Conservation (phyloP, 2,329 filamentous ascomycete species). For the Lomentospora prolificans region DNA sequence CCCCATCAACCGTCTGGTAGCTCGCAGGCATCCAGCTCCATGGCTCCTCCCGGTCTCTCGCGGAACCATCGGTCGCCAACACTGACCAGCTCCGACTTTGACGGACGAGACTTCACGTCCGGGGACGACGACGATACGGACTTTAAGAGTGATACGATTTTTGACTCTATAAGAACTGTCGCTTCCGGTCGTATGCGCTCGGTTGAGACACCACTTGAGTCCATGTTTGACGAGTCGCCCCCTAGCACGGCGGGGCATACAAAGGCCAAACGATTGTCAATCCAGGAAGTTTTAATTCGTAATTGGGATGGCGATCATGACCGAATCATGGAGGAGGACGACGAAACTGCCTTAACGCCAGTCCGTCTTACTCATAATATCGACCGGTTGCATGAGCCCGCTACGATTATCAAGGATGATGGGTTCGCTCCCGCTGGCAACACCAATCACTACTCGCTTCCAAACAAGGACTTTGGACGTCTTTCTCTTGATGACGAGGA, state of each 20-base stretch:
- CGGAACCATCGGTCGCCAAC: slow-evolving; percentile 39
- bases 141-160: slow-evolving; percentile 66
- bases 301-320: slow-evolving; percentile 41
- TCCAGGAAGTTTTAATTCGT: slow-evolving; percentile 47
- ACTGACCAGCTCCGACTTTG: slow-evolving; percentile 60
- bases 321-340: slow-evolving; percentile 55
- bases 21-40: slow-evolving; percentile 28
- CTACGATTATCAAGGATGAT: not conserved
- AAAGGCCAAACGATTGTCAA: slow-evolving; percentile 45
- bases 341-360: slow-evolving; percentile 46
- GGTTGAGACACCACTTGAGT: slow-evolving; percentile 63
- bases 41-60: slow-evolving; percentile 25
- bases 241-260: slow-evolving; percentile 44
- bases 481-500: slow-evolving; percentile 53
- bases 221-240: slow-evolving; percentile 73
- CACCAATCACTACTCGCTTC: slow-evolving; percentile 22
- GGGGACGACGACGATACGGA: slow-evolving; percentile 71
- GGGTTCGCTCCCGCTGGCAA: slow-evolving; percentile 11
- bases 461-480: slow-evolving; percentile 33
- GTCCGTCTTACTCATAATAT: slow-evolving; percentile 26
- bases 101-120: slow-evolving; percentile 53
- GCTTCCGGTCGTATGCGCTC: slow-evolving; percentile 57
- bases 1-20: slow-evolving; percentile 32
- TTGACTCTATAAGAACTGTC: slow-evolving; percentile 65
- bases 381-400: slow-evolving; percentile 7